phyloP scores from a whole-genome alignment of 2,329 filamentous ascomycete genomes.

The Byssothecium circinans region DNA sequence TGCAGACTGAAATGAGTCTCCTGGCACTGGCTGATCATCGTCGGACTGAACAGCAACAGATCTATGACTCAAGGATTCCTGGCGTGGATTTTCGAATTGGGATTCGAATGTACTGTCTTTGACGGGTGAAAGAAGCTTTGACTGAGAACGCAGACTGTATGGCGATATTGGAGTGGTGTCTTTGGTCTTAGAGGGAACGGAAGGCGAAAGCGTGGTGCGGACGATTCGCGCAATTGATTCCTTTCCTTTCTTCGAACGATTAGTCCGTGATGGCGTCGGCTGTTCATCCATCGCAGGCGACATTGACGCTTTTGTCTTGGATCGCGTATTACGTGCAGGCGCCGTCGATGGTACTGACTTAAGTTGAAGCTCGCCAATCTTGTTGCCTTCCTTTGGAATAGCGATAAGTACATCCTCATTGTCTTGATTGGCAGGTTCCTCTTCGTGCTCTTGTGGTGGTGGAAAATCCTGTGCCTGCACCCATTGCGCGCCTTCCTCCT shows the following conservation, averaged over 20 bases:
- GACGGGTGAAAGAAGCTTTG: slow-evolving; percentile 26
- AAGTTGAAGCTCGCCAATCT: slow-evolving; percentile 21
- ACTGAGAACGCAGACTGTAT: slow-evolving; percentile 33
- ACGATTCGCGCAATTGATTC: slow-evolving; percentile 18
- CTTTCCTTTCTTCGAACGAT: slow-evolving; percentile 22
- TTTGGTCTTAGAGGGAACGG: slow-evolving; percentile 17
- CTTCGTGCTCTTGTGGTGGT: too few species aligned
- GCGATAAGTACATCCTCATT: slow-evolving; percentile 14
- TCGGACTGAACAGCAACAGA: slow-evolving; percentile 3
- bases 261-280: slow-evolving; percentile 10
- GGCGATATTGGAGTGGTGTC: slow-evolving; percentile 24
- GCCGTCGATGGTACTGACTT: slow-evolving; percentile 25
- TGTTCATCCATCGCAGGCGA: slow-evolving; percentile 21
- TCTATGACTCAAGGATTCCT: slow-evolving; percentile 11
- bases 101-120: slow-evolving; percentile 6
- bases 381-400: slow-evolving; percentile 23
- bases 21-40: slow-evolving; percentile 7
- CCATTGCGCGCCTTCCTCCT: slow-evolving; percentile 19
- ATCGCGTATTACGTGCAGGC: slow-evolving; percentile 37
- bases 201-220: slow-evolving; percentile 21
- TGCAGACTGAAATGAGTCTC: slow-evolving; percentile 11
- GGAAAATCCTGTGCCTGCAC: neutral
- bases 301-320: slow-evolving; percentile 29
- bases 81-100: slow-evolving; percentile 13
- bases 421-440: too few species aligned